These are phyloP conservation scores for Emericellopsis terricola DNA, from an alignment of 495 filamentous ascomycete species.

Conservation along the genomic window DNA sequence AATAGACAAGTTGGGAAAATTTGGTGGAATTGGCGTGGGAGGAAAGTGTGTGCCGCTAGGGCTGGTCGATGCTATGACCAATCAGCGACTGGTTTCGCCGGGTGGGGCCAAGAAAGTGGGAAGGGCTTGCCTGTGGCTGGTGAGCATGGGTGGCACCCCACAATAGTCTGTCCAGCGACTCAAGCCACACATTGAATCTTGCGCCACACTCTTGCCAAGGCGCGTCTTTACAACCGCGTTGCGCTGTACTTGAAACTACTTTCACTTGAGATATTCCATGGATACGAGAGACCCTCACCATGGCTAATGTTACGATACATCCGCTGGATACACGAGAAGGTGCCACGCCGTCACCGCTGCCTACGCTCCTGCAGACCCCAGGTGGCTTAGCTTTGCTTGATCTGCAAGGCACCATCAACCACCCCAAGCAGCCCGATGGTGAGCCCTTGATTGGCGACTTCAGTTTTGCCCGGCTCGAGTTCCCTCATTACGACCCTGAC, in stretches of 20 bases:
- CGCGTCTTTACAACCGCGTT: too few relatives aligned
- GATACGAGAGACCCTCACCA: too few relatives aligned
- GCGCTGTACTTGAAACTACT: too few relatives aligned
- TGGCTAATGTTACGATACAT: too few relatives aligned
- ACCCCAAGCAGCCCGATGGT: conserved; percentile 20
- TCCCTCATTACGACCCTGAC: conserved; percentile 49
- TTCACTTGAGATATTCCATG: too few relatives aligned
- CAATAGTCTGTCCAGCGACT: too few relatives aligned
- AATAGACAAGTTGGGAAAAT: neutral
- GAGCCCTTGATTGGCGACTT: conserved; percentile 17
- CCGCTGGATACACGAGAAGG: too few relatives aligned
- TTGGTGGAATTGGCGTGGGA: neutral
- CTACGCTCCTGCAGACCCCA: conserved; percentile 70
- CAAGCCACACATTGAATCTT: too few relatives aligned
- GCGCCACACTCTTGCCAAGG: too few relatives aligned
- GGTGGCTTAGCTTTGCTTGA: conserved; percentile 66
- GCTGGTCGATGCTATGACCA: neutral
- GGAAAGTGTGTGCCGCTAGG: conserved; percentile 3
- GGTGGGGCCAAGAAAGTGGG: too few relatives aligned
- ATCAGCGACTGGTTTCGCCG: neutral
- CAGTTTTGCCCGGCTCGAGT: conserved; percentile 55
- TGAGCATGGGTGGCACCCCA: too few relatives aligned
- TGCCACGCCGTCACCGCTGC: conserved; percentile 48
- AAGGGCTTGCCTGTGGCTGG: neutral
- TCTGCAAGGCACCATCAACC: conserved; percentile 74